Evolutionary conservation across 495 filamentous ascomycete species (phyloP), one percentile per base, ranked within the genome.

Genomic region (Penicillium pulvis): DNA sequence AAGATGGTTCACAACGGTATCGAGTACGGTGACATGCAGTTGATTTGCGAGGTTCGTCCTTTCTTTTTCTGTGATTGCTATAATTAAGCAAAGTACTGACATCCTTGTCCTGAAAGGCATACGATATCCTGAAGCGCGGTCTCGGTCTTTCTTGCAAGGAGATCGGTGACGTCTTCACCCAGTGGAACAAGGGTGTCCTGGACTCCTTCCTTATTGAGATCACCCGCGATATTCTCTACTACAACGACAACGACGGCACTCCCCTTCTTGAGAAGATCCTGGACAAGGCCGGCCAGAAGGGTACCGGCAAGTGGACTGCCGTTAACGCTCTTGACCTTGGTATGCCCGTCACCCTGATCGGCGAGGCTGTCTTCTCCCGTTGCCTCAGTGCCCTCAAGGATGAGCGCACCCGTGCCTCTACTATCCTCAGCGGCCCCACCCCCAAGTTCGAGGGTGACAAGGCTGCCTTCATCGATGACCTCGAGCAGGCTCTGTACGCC

Each of bases 1-100:
- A 98, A 98, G 89, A 98, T 98, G 95, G 94, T 98, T 58, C 94
- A 98, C 88, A 98, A 98, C 76, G 94, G 94, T 85, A 98, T 98
- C 71, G 94, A 98, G 81, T 98, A 98, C 73, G 94, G 94, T 87
- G 94, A 98, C 79, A 98, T 98, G 94, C 94, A 98, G 84, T 82
- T 98, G 73, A 98, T 98, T 76, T 95, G 90, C 79, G 94, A 98
- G 88, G 94, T 97, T 65, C 61, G 63, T 31, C 41, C 35, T 44
- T 51, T 49, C 19, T n/a, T 57, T 33, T 6, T 1, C 20, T 24
- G 6, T 16, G n/a, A 16, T 19, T 28, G 44, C 42, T 24, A n/a
- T n/a, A 44, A 39, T 8, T 14, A 51, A 44, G 36, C 20, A 16
- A 24, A 12, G 23, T 31, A 51, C 20, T 47, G 39, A 57, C 48